These are phyloP conservation scores for Sporobolomyces pararoseus DNA, from an alignment of 768 basidiomycete species.

Conservation along the genomic window DNA sequence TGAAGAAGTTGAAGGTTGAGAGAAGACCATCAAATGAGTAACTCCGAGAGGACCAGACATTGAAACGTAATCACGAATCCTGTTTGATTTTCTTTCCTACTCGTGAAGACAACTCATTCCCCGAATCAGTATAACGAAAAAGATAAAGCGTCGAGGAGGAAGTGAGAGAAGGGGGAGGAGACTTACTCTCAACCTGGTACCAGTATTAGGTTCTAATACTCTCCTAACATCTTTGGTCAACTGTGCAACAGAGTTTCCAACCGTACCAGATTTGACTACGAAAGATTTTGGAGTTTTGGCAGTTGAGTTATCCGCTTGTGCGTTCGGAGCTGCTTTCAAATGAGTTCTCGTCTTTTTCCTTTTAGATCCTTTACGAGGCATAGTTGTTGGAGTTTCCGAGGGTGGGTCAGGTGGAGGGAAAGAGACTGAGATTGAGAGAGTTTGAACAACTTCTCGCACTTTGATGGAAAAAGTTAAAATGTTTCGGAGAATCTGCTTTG, in stretches of 20 bases:
- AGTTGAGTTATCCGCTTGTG: slow-evolving; percentile 14
- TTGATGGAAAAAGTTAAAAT: too few species aligned
- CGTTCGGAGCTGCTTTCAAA: slow-evolving; percentile 28
- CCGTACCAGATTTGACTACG: slow-evolving; percentile 91
- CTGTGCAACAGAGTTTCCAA: slow-evolving; percentile 77
- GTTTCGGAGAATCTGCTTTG: too few species aligned
- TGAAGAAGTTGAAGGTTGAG: slow-evolving; percentile 60
- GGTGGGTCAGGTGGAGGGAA: background rate
- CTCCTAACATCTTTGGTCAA: slow-evolving; percentile 89
- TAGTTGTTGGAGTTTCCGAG: background rate
- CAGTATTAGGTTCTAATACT: slow-evolving; percentile 98
- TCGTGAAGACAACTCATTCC: background rate
- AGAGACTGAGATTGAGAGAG: background rate
- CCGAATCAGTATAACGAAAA: background rate
- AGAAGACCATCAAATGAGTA: slow-evolving; percentile 87
- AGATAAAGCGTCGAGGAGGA: background rate
- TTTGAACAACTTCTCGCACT: background rate
- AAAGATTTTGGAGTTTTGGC: slow-evolving; percentile 73
- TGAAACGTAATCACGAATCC: slow-evolving; percentile 86
- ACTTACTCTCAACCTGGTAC: slow-evolving; percentile 76
- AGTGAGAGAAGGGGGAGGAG: slow-evolving; percentile 38
- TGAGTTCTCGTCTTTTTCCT: slow-evolving; percentile 46
- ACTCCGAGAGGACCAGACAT: slow-evolving; percentile 87
- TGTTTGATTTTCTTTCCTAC: slow-evolving; percentile 84
- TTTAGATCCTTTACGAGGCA: slow-evolving; percentile 40